Percentiles rank a stretch among this genome's conserved stretches.
Conservation (phyloP, 257 asterid genomes). For the Nyctanthes arbortristis region DNA sequence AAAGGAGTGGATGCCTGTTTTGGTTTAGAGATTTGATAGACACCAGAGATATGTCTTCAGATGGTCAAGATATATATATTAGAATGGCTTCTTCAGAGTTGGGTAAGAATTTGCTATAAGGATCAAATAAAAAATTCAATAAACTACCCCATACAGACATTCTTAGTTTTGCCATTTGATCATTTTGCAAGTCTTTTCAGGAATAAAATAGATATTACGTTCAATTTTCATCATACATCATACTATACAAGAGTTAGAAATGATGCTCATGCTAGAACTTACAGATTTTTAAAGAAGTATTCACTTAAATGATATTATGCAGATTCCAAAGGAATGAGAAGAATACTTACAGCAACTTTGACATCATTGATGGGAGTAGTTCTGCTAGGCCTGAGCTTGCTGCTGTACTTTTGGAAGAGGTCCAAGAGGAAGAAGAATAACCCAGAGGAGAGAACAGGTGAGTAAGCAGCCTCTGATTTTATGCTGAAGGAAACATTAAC, state of each 20-base stretch:
- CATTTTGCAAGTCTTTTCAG: too few species aligned
- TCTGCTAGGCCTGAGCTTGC: constrained; percentile 18
- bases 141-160: too few species aligned
- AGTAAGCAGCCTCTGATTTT: neutral
- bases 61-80: constrained; percentile 31
- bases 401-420: constrained; percentile 2
- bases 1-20: constrained; percentile 32
- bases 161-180: too few species aligned
- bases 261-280: too few species aligned
- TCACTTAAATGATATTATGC: neutral
- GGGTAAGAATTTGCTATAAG: constrained; percentile 6
- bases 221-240: too few species aligned
- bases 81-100: constrained; percentile 32
- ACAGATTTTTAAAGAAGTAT: too few species aligned
- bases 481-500: neutral
- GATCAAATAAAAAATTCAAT: neutral
- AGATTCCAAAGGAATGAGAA: constrained; percentile 4
- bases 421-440: neutral
- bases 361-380: constrained; percentile 10
- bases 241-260: too few species aligned
- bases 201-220: too few species aligned
- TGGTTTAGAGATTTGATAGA: constrained; percentile 37
- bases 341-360: neutral
- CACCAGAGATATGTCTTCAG: constrained; percentile 17
- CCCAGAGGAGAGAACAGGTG: neutral